Evolutionary conservation across 495 filamentous ascomycete genomes (phyloP), one percentile per base, ranked within the genome.

Genomic region (Penicillium steckii): DNA sequence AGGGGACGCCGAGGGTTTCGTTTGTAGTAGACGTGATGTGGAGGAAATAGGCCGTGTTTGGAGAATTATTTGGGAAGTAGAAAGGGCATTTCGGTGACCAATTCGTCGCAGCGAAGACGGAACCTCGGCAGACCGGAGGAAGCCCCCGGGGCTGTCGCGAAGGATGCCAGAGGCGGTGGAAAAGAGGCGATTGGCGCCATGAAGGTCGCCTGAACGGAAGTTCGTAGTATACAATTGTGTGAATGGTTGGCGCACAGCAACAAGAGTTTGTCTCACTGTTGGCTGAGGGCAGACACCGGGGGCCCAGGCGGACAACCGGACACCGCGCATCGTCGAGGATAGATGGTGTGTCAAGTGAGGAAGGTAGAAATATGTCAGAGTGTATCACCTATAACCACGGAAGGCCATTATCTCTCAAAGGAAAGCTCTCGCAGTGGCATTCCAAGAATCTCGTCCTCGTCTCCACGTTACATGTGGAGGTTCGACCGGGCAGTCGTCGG

Each of bases 291-390:
- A 57, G 47, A 58, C 52, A 46, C 69, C 70, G 60, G 63, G 56
- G 46, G 63, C 59, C 65, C 72, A 67, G 60, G 72, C 64, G 44
- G 69, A 66, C 26, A 71, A 49, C 57, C 68, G 65, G 57, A 68
- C 58, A 59, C 72, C 68, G 72, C 73, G 72, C 73, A 75, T 76
- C 55, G 42, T 66, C 66, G 60, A 53, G 61, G 22, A 7, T 13
- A 15, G 40, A 41, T 41, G 44, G 52, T 44, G 19, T 53, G 46
- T 61, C 50, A 54, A 50, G 44, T 44, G 50, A 59, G 33, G 50
- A 8, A 41, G 19, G 9, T 29, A 29, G 19, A 23, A 41, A 41
- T 21, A 8, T 17, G 18, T 22, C 10, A 9, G 18, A 37, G 3
- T 19, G 58, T 60, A 53, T 68, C 60, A 68, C 49, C 44, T 58